These are phyloP conservation scores for Flaveria bidentis DNA, from an alignment of 129 eudicot genomes.

Conservation along the genomic window DNA sequence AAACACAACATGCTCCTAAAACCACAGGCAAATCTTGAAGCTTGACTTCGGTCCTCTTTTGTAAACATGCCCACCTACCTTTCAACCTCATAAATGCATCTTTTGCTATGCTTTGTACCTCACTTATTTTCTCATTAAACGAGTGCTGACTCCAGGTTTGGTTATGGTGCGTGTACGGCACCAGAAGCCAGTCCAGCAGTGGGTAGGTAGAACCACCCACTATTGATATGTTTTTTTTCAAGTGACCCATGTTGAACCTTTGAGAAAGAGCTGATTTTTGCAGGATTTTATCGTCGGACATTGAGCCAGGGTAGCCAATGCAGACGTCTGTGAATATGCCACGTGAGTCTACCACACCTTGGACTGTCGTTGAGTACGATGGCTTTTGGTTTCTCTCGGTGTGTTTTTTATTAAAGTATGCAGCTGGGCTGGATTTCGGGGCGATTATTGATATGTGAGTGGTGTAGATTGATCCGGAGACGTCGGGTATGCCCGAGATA, in stretches of 20 bases:
- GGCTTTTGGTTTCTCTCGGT: constrained; percentile 42
- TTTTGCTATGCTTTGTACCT: constrained; percentile 53
- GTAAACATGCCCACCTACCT: constrained; percentile 75
- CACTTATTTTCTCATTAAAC: constrained; percentile 59
- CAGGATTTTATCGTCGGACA: constrained; percentile 67
- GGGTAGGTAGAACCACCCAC: constrained; percentile 55
- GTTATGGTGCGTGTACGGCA: constrained; percentile 63
- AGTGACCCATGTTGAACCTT: constrained; percentile 46
- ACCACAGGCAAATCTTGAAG: constrained; percentile 80
- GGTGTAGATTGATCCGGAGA: constrained; percentile 42
- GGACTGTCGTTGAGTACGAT: constrained; percentile 40
- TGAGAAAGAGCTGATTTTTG: constrained; percentile 63
- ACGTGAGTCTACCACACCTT: constrained; percentile 43
- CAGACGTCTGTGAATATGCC: constrained; percentile 67
- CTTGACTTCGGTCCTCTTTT: constrained; percentile 77
- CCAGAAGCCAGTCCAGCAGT: constrained; percentile 63
- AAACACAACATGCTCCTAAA: constrained; percentile 75
- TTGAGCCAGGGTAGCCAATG: constrained; percentile 79
- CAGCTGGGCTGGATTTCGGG: constrained; percentile 30
- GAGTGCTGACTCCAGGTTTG: constrained; percentile 74
- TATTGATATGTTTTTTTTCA: constrained; percentile 47
- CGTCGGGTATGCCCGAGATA: constrained; percentile 57
- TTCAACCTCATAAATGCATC: constrained; percentile 68
- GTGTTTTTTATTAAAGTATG: constrained; percentile 36
- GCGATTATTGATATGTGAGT: constrained; percentile 48